phyloP scores from a whole-genome alignment of 768 basidiomycete genomes.

The Russula lepida region DNA sequence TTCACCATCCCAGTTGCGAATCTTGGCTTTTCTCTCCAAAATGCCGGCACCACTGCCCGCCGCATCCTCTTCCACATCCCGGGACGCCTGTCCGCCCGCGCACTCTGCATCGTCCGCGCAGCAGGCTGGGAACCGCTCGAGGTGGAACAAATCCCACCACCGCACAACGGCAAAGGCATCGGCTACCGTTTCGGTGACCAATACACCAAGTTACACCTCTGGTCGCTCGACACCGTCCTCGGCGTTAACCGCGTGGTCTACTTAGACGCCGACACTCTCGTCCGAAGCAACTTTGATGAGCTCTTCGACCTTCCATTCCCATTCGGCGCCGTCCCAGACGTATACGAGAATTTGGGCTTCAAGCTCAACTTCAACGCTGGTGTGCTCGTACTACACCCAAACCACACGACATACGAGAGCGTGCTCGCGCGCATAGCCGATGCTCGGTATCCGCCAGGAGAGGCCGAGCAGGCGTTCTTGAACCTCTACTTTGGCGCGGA shows the following conservation, averaged over 20 bases:
- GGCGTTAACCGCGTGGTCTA: constrained; percentile 32
- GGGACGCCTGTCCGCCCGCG: constrained; percentile 31
- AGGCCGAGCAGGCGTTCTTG: constrained; percentile 39
- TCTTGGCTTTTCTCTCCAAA: constrained; percentile 28
- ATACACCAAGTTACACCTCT: constrained; percentile 38
- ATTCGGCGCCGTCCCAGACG: constrained; percentile 37
- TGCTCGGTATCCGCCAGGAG: constrained; percentile 31
- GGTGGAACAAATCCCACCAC: constrained; percentile 33
- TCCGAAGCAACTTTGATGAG: constrained; percentile 36
- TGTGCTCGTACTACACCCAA: constrained; percentile 30
- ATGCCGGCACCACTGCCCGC: constrained; percentile 28
- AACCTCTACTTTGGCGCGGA: constrained; percentile 32
- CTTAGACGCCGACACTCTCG: constrained; percentile 38
- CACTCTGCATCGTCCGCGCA: constrained; percentile 33
- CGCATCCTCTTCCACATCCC: constrained; percentile 29
- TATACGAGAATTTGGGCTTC: constrained; percentile 31
- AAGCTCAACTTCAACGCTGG: constrained; percentile 33
- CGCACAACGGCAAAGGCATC: constrained; percentile 31
- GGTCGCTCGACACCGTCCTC: constrained; percentile 29
- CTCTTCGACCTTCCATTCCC: constrained; percentile 35
- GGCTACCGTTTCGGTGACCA: constrained; percentile 33
- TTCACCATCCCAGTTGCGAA: constrained; percentile 28
- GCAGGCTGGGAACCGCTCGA: constrained; percentile 34
- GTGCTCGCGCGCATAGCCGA: constrained; percentile 33
- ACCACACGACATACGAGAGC: constrained; percentile 24